These are phyloP conservation scores for Pseudozyma flocculosa DNA, from an alignment of 1,284 basidiomycete genomes.

Conservation along the genomic window DNA sequence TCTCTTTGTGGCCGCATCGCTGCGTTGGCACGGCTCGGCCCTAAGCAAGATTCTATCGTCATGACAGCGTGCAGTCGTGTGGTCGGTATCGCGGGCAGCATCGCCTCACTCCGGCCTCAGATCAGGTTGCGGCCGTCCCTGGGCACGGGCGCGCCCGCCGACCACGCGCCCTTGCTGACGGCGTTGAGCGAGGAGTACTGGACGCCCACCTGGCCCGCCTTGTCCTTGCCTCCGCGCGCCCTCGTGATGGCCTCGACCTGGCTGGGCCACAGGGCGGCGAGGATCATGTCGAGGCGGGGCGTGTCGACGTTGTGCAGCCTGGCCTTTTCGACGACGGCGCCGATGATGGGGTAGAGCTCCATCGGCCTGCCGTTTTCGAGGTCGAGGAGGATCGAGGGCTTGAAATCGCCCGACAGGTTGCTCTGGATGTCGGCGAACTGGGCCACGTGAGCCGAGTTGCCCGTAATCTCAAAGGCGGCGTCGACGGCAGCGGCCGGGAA, in stretches of 20 bases:
- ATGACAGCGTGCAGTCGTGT: no score
- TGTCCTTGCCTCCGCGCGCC: background rate
- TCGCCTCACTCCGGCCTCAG: no score
- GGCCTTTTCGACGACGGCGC: constrained; percentile 32
- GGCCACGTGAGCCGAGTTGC: background rate
- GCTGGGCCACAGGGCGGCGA: constrained; percentile 39
- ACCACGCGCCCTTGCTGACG: constrained; percentile 23
- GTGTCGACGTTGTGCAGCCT: constrained; percentile 33
- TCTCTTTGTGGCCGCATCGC: no score
- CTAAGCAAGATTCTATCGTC: no score
- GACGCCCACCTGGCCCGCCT: background rate
- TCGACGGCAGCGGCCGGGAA: constrained; percentile 39
- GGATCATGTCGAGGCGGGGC: constrained; percentile 46
- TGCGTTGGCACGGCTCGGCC: no score
- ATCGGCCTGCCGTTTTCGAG: constrained; percentile 47
- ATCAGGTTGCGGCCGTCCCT: background rate
- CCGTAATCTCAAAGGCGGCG: constrained; percentile 33
- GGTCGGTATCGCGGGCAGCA: no score
- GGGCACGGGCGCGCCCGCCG: constrained; percentile 24
- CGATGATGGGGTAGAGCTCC: constrained; percentile 50
- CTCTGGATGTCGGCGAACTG: background rate
- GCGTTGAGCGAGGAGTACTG: constrained; percentile 14
- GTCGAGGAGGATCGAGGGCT: constrained; percentile 50
- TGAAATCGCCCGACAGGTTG: constrained; percentile 27
- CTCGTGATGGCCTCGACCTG: constrained; percentile 27